These are phyloP conservation scores for Boehmeria nivea DNA, from an alignment of 306 rosid genomes.

Conservation along the genomic window DNA sequence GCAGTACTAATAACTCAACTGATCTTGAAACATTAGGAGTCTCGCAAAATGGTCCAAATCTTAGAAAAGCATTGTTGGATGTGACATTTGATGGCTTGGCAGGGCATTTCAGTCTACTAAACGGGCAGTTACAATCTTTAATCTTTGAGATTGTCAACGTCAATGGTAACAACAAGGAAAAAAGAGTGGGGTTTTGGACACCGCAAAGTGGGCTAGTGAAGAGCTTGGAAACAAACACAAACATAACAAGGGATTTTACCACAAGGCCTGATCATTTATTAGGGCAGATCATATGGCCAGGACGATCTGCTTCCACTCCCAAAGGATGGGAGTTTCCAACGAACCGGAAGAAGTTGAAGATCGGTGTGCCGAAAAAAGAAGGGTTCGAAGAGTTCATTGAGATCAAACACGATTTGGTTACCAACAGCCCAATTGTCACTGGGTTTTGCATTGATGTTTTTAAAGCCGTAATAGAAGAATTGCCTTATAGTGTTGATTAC, in stretches of 20 bases:
- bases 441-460: constrained; percentile 56
- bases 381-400: constrained; percentile 39
- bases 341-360: constrained; percentile 21
- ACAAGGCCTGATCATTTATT: constrained; percentile 1
- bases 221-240: constrained; percentile 1
- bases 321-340: constrained; percentile 42
- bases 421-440: constrained; percentile 17
- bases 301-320: constrained; percentile 12
- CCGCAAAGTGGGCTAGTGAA: constrained; percentile 23
- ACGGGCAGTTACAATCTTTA: constrained; percentile 15
- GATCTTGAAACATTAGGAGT: constrained; percentile 28
- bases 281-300: constrained; percentile 39
- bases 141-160: constrained; percentile 32
- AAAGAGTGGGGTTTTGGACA: constrained; percentile 45
- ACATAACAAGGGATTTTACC: background rate
- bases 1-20: constrained; percentile 1
- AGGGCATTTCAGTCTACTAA: constrained; percentile 15
- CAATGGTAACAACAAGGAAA: constrained; percentile 24
- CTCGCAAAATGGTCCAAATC: constrained; percentile 31
- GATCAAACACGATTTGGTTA: constrained; percentile 12
- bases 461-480: constrained; percentile 28
- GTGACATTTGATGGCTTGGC: constrained; percentile 19
- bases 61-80: constrained; percentile 26
- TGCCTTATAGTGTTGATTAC: constrained; percentile 28
- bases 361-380: constrained; percentile 42